Evolutionary conservation across 768 basidiomycete genomes (phyloP), one percentile per base, ranked within the genome.

Genomic region (Suillus bovinus): DNA sequence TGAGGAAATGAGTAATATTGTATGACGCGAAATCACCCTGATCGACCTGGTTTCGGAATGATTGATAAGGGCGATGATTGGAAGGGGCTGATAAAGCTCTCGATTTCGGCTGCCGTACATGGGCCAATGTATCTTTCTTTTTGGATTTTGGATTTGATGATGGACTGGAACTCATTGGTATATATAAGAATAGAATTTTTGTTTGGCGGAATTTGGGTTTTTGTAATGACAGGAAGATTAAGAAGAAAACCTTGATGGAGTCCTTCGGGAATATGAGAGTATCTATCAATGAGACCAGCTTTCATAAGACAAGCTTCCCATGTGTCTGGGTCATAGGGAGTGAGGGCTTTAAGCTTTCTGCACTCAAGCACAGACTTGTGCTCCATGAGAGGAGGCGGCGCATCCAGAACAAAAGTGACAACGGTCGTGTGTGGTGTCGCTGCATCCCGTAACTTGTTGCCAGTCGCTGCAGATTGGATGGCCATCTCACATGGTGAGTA

Each of bases 381-480:
- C 42, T n/a, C 42, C 10, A 4, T 42, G 42, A n/a, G 42, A 42
- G 42, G 42, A n/a, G 9, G n/a, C 9, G 0, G 20, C 10, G 2
- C 42, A 42, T 5, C 42, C 10, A 1, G 42, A 42, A 3, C 41
- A 42, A 4, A 42, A 42, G 5, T 42, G n/a, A 4, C 7, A 4
- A 1, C 9, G 4, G 2, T 42, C 42, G 7, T 42, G 42, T 0
- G n/a, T 4, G 20, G n/a, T 11, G 0, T 42, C n/a, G 2, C 0
- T n/a, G n/a, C n/a, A n/a, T n/a, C n/a, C n/a, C n/a, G n/a, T n/a
- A n/a, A n/a, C n/a, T n/a, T n/a, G n/a, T n/a, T n/a, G n/a, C n/a
- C n/a, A n/a, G n/a, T n/a, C n/a, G n/a, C 42, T 42, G 42, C 42
- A 42, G 4, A 42, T n/a, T n/a, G 42, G 20, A 9, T 1, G 8